Base-by-base conservation (phyloP, 805 yeast genomes). In the Cyberlindnera meyerae region DNA sequence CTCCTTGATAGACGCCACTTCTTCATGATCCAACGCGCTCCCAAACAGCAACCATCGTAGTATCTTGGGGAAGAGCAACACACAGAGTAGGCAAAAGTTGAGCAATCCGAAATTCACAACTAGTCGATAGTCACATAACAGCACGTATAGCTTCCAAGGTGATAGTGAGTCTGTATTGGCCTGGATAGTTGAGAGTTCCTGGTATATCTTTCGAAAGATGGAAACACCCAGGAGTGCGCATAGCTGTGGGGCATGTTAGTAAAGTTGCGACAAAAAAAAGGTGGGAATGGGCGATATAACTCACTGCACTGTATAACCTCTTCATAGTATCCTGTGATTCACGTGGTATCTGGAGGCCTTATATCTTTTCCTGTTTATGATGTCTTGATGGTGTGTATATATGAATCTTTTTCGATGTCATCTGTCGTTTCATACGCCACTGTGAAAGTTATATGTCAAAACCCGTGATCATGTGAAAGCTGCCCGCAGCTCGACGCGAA, bases 1-100 rank as follows among this genome's bases (percentile, higher is more conserved):
- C 25, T 45, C 47, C 24, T 31, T 39, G 34, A 45, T 37, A 12
- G 27, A 27, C 13, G 27, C 9, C 18, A 38, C 22, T 31, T 45
- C 44, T 11, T 31, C 17, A 2, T 22, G 35, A 3, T 29, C 33
- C 6, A 37, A 20, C 3, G 33, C 39, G 16, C 29, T 22, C n/a
- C 49, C 49, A 27, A 45, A 45, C 11, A 40, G 36, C n/a, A 40
- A 4, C 37, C 42, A 34, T 7, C 26, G 42, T 3, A 45, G 14
- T 8, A 40, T 31, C 14, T 37, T 26, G 9, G 42, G 42, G 7
- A 45, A 18, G 3, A 37, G 18, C 4, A 40, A 18, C 17, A 42
- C 7, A 11, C 28, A 8, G 4, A 42, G 21, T 18, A 45, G 14
- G 8, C 31, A 16, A 21, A 30, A 39, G 37, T 45, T 42, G 11